Evolutionary conservation across 2,329 filamentous ascomycete genomes (phyloP), one percentile per base, ranked within the genome.

Genomic region (Alternaria panax): DNA sequence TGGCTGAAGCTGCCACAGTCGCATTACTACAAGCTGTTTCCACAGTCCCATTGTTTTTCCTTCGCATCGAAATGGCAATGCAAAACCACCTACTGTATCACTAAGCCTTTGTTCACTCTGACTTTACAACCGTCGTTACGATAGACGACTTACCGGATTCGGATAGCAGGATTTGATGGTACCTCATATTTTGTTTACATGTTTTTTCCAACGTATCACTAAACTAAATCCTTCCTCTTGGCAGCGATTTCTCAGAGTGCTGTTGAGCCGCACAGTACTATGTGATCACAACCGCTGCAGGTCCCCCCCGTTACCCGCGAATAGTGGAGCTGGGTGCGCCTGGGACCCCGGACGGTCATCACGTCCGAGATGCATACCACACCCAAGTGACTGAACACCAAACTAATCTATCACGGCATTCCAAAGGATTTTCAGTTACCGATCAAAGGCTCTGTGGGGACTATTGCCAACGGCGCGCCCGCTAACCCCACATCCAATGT

Each of bases 1-100:
- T 42, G 50, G 50, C 50, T 52, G 50, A 52, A 52, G 50, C 50
- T 42, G 50, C 27, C 25, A 41, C 27, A 30, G 50, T 52, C 50
- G 27, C 50, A 52, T 41, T 24, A 52, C 27, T n/a, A 40, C 8
- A 42, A 30, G 50, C 36, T 42, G 16, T 30, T 22, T 20, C 50
- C 34, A 42, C 38, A 1, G 16, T 52, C 38, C 41, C 28, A 32
- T 16, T 32, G 11, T 41, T 41, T 20, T 41, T 41, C n/a, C 20
- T 22, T 41, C 22, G 12, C 4, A 8, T 47, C 20, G 9, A 24
- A 16, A n/a, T 14, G 16, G 20, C 14, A 20, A 34, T 16, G 45
- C 28, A 30, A 47, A 47, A 47, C 28, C 28, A 47, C 28, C 45
- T 28, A 24, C 20, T n/a, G 30, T 48, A n/a, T 48, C 45, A 36